Base-by-base conservation (phyloP, 1,284 basidiomycete species). In the Irpex rosettiformis region DNA sequence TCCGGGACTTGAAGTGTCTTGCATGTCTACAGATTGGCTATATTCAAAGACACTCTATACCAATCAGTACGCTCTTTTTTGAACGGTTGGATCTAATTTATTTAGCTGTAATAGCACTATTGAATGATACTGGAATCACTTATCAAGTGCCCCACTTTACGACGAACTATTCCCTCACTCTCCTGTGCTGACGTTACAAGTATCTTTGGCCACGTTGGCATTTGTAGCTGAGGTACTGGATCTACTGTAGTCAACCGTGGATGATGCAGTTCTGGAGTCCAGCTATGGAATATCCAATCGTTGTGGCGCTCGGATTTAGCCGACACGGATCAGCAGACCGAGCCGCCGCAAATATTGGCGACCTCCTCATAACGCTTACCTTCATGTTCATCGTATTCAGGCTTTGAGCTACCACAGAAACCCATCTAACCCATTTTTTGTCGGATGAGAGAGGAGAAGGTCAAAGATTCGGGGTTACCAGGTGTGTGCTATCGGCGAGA, bases 401-500 rank as follows among this genome's bases (percentile, higher is more conserved):
- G 18, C 10, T 3, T 47, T 47, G 22, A 47, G 18, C 18, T 18
- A 18, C 43, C 22, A 18, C 18, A 47, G 18, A 10, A 18, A 21
- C 13, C 5, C n/a, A 47, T 18, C 13, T 47, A 47, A 8, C 18
- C 22, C 18, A 47, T 10, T 16, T 10, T 47, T 11, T 22, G 8
- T 45, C 21, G 43, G 21, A 18, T 45, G 13, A 8, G 8, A 22
- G 8, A 7, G 43, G 43, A 18, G 43, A 22, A 18, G 21, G 43
- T 18, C 18, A 10, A 24, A 51, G 27, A 16, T 8, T 51, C 25
- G 22, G 25, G 25, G 24, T 27, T 27, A 28, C 48, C 3, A 51
- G 48, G 48, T 51, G 48, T 24, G 48, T 51, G 27, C 27, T 51
- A 28, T 51, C 21, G 27, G 48, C 48, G 48, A 51, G 27, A 51